Evolutionary conservation across 202 grass and related monocot species (phyloP), one percentile per base, ranked within the genome.

Genomic region (Hordeum pubiflorum): DNA sequence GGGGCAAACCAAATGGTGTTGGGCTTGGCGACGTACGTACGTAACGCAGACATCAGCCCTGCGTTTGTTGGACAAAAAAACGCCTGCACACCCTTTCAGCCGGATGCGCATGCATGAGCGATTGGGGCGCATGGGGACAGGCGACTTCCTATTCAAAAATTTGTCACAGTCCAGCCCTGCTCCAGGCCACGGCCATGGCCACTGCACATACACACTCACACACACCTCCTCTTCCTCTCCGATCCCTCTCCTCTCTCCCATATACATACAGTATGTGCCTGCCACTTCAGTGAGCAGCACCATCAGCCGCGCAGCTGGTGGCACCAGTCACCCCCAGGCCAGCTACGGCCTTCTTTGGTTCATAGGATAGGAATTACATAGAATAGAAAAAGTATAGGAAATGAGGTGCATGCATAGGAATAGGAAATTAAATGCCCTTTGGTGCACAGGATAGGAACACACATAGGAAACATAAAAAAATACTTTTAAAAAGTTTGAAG

Each of bases 131-230:
- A 86, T 79, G 74, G 38, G 37, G 87, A 86, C 83, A 89, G 85
- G 67, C 83, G 8, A 74, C 74, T 58, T 79, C 59, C 83, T 83
- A 83, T 83, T 76, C 88, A 86, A 86, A 86, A 83, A 36, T 79
- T 83, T 86, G 79, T 89, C 83, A 79, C 61, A 69, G 2, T 23
- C 67, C 72, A 10, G 50, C 76, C 20, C 62, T 70, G 67, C 50
- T 54, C 17, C 50, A 54, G 17, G 50, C 50, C 50, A 54, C 6
- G 36, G 36, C 36, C 36, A 38, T 50, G 41, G 69, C 69, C 43
- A 72, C 32, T 6, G 4, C 20, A 22, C 20, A 72, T 52, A 72
- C 69, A 72, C 69, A 31, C 40, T 29, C 27, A 72, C 68, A 48
- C 68, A 71, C 68, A 79, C 66, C 63, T 67, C 81, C 29, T 33